phyloP scores from a whole-genome alignment of 768 basidiomycete genomes.

The Amanita rimosa region DNA sequence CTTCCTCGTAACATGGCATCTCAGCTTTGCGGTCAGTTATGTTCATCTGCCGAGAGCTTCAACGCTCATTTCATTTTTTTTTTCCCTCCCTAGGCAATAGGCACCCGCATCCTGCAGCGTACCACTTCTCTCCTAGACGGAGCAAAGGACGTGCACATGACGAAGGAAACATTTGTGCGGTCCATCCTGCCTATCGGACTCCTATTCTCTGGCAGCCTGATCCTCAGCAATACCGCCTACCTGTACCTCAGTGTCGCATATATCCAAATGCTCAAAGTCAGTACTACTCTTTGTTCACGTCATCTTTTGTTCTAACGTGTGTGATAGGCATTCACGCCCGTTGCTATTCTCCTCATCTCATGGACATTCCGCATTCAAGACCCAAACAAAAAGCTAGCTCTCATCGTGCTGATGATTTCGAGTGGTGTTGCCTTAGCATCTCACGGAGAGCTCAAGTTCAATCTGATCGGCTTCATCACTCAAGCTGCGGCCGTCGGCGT shows the following conservation, averaged over 20 bases:
- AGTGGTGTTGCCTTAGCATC: constrained; percentile 83
- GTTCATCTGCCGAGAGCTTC: background rate
- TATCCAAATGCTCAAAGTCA: constrained; percentile 93
- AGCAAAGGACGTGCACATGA: constrained; percentile 68
- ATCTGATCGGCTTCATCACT: constrained; percentile 76
- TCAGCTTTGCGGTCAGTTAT: constrained; percentile 45
- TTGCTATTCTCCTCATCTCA: constrained; percentile 87
- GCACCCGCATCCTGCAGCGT: constrained; percentile 76
- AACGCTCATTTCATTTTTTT: background rate
- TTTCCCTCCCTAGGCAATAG: constrained; percentile 41
- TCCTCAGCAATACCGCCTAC: constrained; percentile 89
- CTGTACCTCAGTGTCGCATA: constrained; percentile 87
- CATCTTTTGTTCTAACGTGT: background rate
- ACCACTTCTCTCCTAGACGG: constrained; percentile 78
- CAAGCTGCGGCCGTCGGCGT: constrained; percentile 83
- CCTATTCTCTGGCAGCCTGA: constrained; percentile 85
- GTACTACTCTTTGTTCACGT: background rate
- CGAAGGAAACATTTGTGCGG: constrained; percentile 63
- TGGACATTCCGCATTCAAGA: constrained; percentile 86
- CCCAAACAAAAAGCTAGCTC: constrained; percentile 65
- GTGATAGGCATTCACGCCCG: constrained; percentile 78
- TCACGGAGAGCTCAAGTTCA: constrained; percentile 79
- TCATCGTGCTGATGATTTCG: constrained; percentile 89
- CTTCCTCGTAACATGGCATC: constrained; percentile 87
- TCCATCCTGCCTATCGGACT: constrained; percentile 91